These are phyloP conservation scores for Phytopythium helicoides DNA, from an alignment of 352 stramenopile genomes.

Conservation along the genomic window DNA sequence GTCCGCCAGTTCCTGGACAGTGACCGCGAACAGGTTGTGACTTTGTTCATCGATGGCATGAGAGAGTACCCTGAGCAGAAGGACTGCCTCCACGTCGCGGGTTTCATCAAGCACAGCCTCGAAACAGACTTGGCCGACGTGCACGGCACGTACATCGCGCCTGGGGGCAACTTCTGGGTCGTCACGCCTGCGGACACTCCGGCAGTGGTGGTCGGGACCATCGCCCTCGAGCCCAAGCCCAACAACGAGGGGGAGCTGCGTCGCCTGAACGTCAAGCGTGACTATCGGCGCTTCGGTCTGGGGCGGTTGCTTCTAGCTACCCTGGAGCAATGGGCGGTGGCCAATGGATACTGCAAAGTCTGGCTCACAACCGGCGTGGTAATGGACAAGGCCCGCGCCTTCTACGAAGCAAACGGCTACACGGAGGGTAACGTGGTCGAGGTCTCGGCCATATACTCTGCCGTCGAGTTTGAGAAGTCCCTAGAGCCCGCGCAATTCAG, in stretches of 20 bases:
- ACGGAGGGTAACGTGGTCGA: constrained; percentile 1
- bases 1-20: constrained; percentile 17
- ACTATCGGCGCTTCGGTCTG: constrained; percentile 25
- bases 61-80: constrained; percentile 23
- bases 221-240: constrained; percentile 26
- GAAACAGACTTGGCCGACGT: constrained; percentile 30
- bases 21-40: constrained; percentile 19
- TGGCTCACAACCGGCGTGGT: constrained; percentile 23
- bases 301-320: constrained; percentile 19
- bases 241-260: constrained; percentile 28
- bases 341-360: constrained; percentile 17
- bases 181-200: constrained; percentile 9
- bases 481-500: not conserved
- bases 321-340: constrained; percentile 28
- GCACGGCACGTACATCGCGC: constrained; percentile 14
- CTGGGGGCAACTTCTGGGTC: constrained; percentile 36
- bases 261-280: constrained; percentile 30
- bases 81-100: constrained; percentile 9
- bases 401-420: constrained; percentile 33
- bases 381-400: constrained; percentile 20
- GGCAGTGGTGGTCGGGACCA: constrained; percentile 21
- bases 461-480: constrained; percentile 7
- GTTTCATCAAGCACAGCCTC: constrained; percentile 23
- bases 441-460: not conserved
- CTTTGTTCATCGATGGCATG: constrained; percentile 34